A percentile compares a stretch with the other conserved stretches of the same genome.
Conservation (phyloP, 2,329 filamentous ascomycete species). For the Hymenoscyphus repandus region DNA sequence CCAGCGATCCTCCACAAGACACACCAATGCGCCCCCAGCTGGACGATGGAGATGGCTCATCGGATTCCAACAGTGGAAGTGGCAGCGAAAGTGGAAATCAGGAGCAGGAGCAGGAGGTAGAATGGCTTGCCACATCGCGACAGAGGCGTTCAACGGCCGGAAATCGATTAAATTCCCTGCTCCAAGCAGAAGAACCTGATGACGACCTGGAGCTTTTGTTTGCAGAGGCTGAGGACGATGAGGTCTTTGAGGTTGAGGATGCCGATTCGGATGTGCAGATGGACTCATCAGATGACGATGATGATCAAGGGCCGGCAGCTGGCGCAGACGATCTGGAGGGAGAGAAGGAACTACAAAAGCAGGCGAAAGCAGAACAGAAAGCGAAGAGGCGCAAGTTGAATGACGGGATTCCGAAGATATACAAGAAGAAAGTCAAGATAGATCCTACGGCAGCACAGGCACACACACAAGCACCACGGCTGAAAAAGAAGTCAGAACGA, state of each 20-base stretch:
- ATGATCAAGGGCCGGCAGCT: conserved; percentile 65
- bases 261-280: conserved; percentile 73
- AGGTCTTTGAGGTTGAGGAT: conserved; percentile 64
- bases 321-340: conserved; percentile 64
- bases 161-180: conserved; percentile 73
- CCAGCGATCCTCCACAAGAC: conserved; percentile 12
- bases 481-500: conserved; percentile 67
- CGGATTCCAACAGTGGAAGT: conserved; percentile 13
- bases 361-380: conserved; percentile 62
- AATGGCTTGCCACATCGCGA: conserved; percentile 70
- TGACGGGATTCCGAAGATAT: conserved; percentile 64
- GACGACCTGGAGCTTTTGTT: conserved; percentile 67
- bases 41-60: conserved; percentile 11
- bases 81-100: conserved; percentile 15
- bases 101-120: conserved; percentile 36
- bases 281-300: conserved; percentile 79
- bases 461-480: conserved; percentile 35
- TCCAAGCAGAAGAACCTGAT: conserved; percentile 64
- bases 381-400: conserved; percentile 79
- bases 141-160: conserved; percentile 76
- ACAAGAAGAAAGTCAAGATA: conserved; percentile 73
- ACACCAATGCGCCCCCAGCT: conserved; percentile 16
- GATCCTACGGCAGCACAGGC: conserved; percentile 45
- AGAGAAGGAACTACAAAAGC: conserved; percentile 78
- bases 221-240: conserved; percentile 65